Percentiles rank a stretch among this genome's conserved stretches.
Evolutionary conservation across 352 stramenopile species (phyloP).

Genomic region (Pythium oligandrum): DNA sequence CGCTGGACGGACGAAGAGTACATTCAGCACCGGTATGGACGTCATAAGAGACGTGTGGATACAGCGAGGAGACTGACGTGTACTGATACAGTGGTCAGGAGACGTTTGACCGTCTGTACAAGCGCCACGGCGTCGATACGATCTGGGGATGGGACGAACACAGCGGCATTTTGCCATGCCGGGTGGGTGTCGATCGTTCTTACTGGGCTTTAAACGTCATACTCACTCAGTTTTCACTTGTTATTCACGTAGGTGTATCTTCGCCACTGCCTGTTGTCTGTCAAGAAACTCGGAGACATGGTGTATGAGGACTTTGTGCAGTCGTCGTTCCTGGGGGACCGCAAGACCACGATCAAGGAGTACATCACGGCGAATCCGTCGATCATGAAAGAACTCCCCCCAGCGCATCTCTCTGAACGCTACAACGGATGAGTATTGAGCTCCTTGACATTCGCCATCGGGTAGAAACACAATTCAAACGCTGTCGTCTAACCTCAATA

Average conservation of each 20-base stretch:
- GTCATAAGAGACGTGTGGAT: too few species aligned
- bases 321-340: conserved; percentile 90
- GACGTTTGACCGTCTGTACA: conserved; percentile 83
- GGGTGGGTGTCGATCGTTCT: conserved; percentile 23
- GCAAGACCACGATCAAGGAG: conserved; percentile 78
- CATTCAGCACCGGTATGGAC: conserved; percentile 35
- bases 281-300: conserved; percentile 64
- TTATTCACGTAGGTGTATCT: conserved; percentile 67
- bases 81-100: conserved; percentile 54
- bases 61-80: neutral
- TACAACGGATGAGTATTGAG: conserved; percentile 55
- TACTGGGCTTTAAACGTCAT: too few species aligned
- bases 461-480: too few species aligned
- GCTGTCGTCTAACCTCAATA: too few species aligned
- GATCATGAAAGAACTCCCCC: conserved; percentile 81
- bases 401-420: conserved; percentile 60
- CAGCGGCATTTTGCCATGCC: conserved; percentile 85
- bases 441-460: neutral
- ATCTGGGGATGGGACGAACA: conserved; percentile 88
- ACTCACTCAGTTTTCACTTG: too few species aligned
- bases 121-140: conserved; percentile 74
- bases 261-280: conserved; percentile 90
- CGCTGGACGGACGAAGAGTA: conserved; percentile 87
- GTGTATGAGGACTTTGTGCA: conserved; percentile 81
- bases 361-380: conserved; percentile 79